Evolutionary conservation across 1,284 basidiomycete genomes (phyloP), one percentile per base, ranked within the genome.

Genomic region (Sporisorium exsertum): DNA sequence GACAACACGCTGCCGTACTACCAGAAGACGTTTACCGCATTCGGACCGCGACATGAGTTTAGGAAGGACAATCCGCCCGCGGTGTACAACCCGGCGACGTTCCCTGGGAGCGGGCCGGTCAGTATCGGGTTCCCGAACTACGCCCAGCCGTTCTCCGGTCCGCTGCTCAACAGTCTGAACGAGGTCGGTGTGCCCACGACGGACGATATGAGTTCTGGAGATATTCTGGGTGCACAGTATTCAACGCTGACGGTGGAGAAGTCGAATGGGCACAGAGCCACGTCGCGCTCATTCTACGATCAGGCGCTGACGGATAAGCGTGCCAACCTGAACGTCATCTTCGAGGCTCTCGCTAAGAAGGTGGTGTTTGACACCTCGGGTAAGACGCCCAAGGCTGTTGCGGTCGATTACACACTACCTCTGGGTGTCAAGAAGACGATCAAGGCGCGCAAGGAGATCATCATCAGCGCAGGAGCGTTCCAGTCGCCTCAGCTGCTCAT

Each of bases 361-460:
- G 72, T 86, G 46, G 49, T 71, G 32, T 81, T 86, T 22, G 58
- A 89, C 49, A 81, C 82, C 1, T 62, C 86, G 1, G 80, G 88
- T 15, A 82, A 86, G 20, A 80, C 87, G 59, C 78, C 76, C 6
- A 59, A 57, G 32, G 79, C 78, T 22, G 69, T 56, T 12, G 66
- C 72, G 27, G 79, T 83, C 10, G 55, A 64, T 5, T 80, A 77
- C 60, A 68, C 55, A 5, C 20, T 76, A 29, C 58, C 64, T 0
- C n/a, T 59, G 1, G 72, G 71, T 15, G 45, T 70, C 24, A 61
- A 58, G 26, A 62, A 60, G 54, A 73, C 68, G 18, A 33, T 75
- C 60, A 66, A 65, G 45, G 81, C 76, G 0, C 43, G 60, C 4
- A 77, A 77, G 55, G 84, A 85, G 54, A 78, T 84, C 45, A 85